Percentiles rank a stretch among this genome's conserved stretches.
phyloP scores from a whole-genome alignment of 2,329 filamentous ascomycete genomes.

The Sporothrix sp. region DNA sequence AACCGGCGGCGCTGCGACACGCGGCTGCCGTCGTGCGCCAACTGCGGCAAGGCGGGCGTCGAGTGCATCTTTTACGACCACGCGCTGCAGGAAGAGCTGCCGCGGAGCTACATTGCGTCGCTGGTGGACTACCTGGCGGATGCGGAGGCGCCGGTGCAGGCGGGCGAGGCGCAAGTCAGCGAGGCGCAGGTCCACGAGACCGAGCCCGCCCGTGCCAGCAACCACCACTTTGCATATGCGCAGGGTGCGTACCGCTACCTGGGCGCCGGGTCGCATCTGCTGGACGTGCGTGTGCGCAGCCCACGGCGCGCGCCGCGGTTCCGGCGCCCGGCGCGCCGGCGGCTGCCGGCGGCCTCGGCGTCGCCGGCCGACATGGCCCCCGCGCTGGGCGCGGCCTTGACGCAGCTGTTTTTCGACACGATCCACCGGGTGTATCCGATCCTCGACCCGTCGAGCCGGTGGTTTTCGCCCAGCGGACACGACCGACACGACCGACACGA shows the following conservation, averaged over 20 bases:
- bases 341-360: no score
- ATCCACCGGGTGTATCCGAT: conserved; percentile 2
- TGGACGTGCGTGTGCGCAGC: neutral
- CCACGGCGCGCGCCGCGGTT: no score
- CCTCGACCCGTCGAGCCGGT: neutral
- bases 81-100: conserved; percentile 8
- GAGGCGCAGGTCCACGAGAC: neutral
- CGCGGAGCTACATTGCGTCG: conserved; percentile 7
- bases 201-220: neutral
- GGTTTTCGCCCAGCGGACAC: no score
- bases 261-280: neutral
- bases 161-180: no score
- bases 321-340: no score
- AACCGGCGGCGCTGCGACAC: conserved; percentile 7
- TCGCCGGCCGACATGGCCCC: neutral
- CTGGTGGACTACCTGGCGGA: neutral
- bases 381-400: neutral
- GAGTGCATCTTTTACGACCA: conserved; percentile 11
- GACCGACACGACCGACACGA: no score
- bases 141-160: neutral
- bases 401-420: neutral
- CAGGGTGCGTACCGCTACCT: conserved; percentile 7
- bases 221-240: neutral
- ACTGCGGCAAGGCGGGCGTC: conserved; percentile 6
- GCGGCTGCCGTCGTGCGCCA: conserved; percentile 2